Evolutionary conservation across 2,329 filamentous ascomycete species (phyloP), one percentile per base, ranked within the genome.

Genomic region (Keithomyces neogunnii): DNA sequence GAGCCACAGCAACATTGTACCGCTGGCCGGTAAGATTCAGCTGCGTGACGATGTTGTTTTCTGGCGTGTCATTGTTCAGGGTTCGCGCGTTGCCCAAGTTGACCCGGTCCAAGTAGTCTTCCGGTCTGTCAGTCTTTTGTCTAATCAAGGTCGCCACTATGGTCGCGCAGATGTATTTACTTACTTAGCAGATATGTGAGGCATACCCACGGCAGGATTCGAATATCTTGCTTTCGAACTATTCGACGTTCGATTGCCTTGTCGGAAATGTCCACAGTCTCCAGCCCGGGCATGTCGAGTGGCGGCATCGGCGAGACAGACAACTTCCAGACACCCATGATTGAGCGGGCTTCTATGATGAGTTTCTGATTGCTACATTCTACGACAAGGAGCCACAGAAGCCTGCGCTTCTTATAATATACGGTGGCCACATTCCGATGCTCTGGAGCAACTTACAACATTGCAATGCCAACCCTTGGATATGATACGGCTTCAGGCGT

Each of bases 11-110:
- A 35, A 64, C 57, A 50, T 64, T 64, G 57, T 64, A 64, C 31
- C 55, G 62, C 53, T 63, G 60, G 33, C 62, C 62, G 8, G 62
- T 64, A 49, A 66, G 63, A 52, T 57, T 49, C 56, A 66, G 62
- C 43, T 63, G 60, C 0, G 46, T 48, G 28, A 66, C 63, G 29
- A 66, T 65, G 55, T 65, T 66, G 55, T 65, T 58, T 46, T 65
- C 63, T 36, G 63, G 63, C 1, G 59, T 60, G 49, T 66, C 63
- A 43, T 66, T 66, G 61, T 66, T 66, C 48, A 66, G 59, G 3
- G 63, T 66, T 28, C 63, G 57, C 11, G 64, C 64, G 45, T 66
- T 66, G n/a, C 64, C 64, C 3, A 66, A 59, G 49, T 66, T 66
- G 53, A 65, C 62, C 42, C 64, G 56, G 47, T 66, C 64, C 50